Evolutionary conservation across 1,139 yeast species (phyloP), one percentile per base, ranked within the genome.

Genomic region (Magnusiomyces fungicola): DNA sequence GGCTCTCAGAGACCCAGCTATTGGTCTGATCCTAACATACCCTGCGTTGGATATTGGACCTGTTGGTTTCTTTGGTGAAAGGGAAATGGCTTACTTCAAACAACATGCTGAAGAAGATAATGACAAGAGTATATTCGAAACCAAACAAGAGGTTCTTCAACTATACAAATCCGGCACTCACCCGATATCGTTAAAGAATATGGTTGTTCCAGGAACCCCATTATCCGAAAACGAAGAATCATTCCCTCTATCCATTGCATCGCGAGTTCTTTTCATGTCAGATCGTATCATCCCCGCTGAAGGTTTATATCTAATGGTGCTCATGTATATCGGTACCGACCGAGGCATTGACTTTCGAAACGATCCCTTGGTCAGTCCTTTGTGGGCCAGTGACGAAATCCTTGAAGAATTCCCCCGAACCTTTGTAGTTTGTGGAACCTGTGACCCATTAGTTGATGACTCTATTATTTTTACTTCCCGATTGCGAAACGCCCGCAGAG

Each of bases 401-500:
- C 39, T 55, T 7, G 51, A 50, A 19, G 48, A 55, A 33, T 55
- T 55, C 47, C 58, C 58, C 38, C 50, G 53, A 41, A 41, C 45
- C 43, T 55, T 52, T 43, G 42, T 55, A 21, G 50, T 45, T 14
- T 55, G 58, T 38, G 58, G 58, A 1, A 58, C 55, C 23, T 53
- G 55, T 21, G 58, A 55, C 41, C 58, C 58, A 3, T 44, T 55
- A 18, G 56, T 55, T 3, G 58, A 55, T 22, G 58, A 55, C 29
- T 50, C 58, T 1, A 52, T 55, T 25, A 49, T 55, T 46, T 55
- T 55, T 43, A 67, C 66, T 36, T 66, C 61, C 3, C 70, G 72
- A 47, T 59, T 72, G 52, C 56, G 60, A 45, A 53, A 75, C 72
- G 9, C 57, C 1, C 51, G 54, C 34, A 32, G 48, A 12, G 21